Evolutionary conservation across 1,284 basidiomycete species (phyloP).

Genomic region (Cerrena zonata): DNA sequence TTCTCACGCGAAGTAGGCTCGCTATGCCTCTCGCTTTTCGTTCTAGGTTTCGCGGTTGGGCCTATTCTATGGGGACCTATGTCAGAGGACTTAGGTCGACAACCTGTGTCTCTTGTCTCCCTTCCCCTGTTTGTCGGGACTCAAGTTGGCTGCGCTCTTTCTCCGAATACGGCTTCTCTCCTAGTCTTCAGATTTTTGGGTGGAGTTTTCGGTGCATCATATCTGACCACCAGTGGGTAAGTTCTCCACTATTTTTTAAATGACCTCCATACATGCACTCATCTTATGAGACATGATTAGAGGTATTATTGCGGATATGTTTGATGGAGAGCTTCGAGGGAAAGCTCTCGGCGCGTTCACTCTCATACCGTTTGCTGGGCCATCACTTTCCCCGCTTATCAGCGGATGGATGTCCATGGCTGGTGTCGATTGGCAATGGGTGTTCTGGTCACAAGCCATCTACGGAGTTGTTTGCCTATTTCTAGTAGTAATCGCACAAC

Average conservation of each 20-base stretch:
- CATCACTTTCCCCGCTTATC: slow-evolving; percentile 6
- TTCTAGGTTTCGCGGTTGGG: slow-evolving; percentile 54
- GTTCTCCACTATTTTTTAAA: slow-evolving; percentile 3
- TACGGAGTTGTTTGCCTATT: slow-evolving; percentile 36
- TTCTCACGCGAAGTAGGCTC: slow-evolving; percentile 50
- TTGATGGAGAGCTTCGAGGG: slow-evolving; percentile 44
- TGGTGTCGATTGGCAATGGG: slow-evolving; percentile 29
- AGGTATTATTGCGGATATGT: slow-evolving; percentile 9
- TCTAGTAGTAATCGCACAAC: slow-evolving; percentile 56
- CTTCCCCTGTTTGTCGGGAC: slow-evolving; percentile 46
- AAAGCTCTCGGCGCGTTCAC: slow-evolving; percentile 49
- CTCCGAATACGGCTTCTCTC: slow-evolving; percentile 45
- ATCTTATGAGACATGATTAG: too few relatives aligned
- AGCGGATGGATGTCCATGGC: slow-evolving; percentile 16
- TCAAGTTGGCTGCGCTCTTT: slow-evolving; percentile 50
- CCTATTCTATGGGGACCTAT: slow-evolving; percentile 43
- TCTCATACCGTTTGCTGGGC: slow-evolving; percentile 10
- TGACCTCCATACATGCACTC: too few relatives aligned
- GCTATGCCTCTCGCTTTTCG: slow-evolving; percentile 48
- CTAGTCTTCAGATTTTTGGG: slow-evolving; percentile 56
- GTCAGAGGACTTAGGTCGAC: slow-evolving; percentile 38
- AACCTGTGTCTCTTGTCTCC: slow-evolving; percentile 43
- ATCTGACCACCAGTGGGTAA: slow-evolving; percentile 21
- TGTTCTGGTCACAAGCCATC: slow-evolving; percentile 9
- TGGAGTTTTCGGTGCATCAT: slow-evolving; percentile 40